Evolutionary conservation across 208 protist genomes (phyloP).

Genomic region (Crithidia sp.): DNA sequence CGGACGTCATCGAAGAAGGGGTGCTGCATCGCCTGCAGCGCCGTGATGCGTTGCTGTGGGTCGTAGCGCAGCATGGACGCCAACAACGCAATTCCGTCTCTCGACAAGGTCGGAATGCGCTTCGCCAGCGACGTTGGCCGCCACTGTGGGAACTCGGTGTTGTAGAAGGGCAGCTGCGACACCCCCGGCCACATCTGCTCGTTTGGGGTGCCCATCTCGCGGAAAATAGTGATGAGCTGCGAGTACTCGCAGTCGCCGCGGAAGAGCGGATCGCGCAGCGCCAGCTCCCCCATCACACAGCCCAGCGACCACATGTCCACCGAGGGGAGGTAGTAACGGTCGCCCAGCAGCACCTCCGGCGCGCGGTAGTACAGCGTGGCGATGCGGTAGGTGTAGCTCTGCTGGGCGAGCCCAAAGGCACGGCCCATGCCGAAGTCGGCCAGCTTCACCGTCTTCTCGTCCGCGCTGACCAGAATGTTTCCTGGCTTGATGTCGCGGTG

Average conservation of each 20-base stretch:
- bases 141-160: slow-evolving; percentile 69
- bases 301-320: slow-evolving; percentile 96
- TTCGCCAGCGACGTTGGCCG: slow-evolving; percentile 37
- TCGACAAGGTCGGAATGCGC: slow-evolving; percentile 62
- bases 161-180: slow-evolving; percentile 73
- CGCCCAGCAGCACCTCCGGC: slow-evolving; percentile 93
- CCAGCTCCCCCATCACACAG: slow-evolving; percentile 96
- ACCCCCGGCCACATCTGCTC: slow-evolving; percentile 78
- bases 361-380: slow-evolving; percentile 96
- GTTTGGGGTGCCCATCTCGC: slow-evolving; percentile 94
- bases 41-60: slow-evolving; percentile 72
- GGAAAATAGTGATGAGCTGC: slow-evolving; percentile 92
- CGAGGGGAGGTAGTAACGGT: slow-evolving; percentile 80
- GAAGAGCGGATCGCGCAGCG: slow-evolving; percentile 80
- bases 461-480: slow-evolving; percentile 86
- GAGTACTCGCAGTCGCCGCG: slow-evolving; percentile 86
- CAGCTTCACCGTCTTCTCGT: slow-evolving; percentile 84
- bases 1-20: slow-evolving; percentile 87
- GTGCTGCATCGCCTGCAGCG: slow-evolving; percentile 75
- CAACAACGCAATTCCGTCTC: slow-evolving; percentile 70
- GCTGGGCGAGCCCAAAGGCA: slow-evolving; percentile 81
- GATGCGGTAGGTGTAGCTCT: slow-evolving; percentile 91
- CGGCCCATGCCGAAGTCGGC: slow-evolving; percentile 92
- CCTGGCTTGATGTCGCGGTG: slow-evolving; percentile 93
- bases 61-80: slow-evolving; percentile 66